Conservation (phyloP, 2,329 filamentous ascomycete genomes). For the Epichloe scottii region DNA sequence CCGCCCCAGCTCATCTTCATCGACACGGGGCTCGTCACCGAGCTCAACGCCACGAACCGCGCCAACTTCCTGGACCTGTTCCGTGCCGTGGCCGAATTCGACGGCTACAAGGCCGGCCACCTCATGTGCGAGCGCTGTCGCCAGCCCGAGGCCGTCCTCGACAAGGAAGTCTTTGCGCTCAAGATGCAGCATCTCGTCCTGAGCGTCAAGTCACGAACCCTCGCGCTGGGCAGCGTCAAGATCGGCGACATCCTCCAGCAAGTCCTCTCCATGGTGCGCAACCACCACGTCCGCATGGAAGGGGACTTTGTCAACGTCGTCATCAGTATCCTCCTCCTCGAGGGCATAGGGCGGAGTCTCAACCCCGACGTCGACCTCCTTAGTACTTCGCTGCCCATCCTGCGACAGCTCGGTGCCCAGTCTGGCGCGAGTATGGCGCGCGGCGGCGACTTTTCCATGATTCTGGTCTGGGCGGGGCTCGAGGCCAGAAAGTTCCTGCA, state of each 20-base stretch:
- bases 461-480: slow-evolving; percentile 82
- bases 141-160: slow-evolving; percentile 79
- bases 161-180: slow-evolving; percentile 81
- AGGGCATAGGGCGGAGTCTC: slow-evolving; percentile 81
- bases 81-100: slow-evolving; percentile 89
- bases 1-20: slow-evolving; percentile 90
- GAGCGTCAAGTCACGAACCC: slow-evolving; percentile 77
- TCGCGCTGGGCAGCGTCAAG: slow-evolving; percentile 86
- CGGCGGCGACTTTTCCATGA: slow-evolving; percentile 68
- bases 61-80: slow-evolving; percentile 91
- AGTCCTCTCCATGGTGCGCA: slow-evolving; percentile 81
- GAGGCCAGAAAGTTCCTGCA: slow-evolving; percentile 84
- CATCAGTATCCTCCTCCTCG: slow-evolving; percentile 81
- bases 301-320: slow-evolving; percentile 98
- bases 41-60: slow-evolving; percentile 77
- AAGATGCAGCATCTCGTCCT: slow-evolving; percentile 96
- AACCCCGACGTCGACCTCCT: slow-evolving; percentile 84
- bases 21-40: slow-evolving; percentile 88
- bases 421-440: slow-evolving; percentile 58
- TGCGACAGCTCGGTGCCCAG: slow-evolving; percentile 75
- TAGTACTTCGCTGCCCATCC: slow-evolving; percentile 72
- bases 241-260: slow-evolving; percentile 91
- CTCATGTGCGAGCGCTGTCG: slow-evolving; percentile 94
- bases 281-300: slow-evolving; percentile 86
- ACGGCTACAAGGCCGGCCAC: slow-evolving; percentile 87